Conservation (phyloP, 148 eudicot species). For the Rhododendron simsii region DNA sequence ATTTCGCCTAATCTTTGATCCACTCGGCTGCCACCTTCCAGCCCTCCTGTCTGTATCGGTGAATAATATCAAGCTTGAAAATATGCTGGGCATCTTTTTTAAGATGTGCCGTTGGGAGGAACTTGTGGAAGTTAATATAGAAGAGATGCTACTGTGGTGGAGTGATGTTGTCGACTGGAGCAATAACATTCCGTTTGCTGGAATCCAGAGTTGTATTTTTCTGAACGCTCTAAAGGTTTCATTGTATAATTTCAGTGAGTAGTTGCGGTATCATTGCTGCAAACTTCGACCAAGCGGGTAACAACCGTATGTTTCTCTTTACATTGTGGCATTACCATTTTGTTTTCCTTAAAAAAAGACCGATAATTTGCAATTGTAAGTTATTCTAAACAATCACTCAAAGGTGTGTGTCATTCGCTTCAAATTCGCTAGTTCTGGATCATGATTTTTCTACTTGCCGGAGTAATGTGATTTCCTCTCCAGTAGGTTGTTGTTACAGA, state of each 20-base stretch:
- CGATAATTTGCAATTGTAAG: background rate
- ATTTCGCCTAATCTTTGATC: background rate
- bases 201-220: background rate
- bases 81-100: background rate
- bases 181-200: background rate
- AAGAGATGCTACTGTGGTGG: background rate
- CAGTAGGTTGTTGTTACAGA: background rate
- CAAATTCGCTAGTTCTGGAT: background rate
- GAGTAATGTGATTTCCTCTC: background rate
- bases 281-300: background rate
- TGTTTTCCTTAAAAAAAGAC: background rate
- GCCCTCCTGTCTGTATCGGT: too few relatives aligned
- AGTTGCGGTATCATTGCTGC: background rate
- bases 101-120: conserved; percentile 13
- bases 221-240: background rate
- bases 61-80: background rate
- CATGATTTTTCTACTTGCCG: background rate
- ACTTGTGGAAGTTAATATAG: background rate
- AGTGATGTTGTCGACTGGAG: background rate
- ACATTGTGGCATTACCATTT: background rate
- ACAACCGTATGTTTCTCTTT: background rate
- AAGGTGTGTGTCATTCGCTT: background rate
- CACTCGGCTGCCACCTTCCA: background rate
- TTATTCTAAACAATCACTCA: background rate
- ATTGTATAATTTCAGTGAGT: background rate